These are phyloP conservation scores for Juncus effusus DNA, from an alignment of 176 grass and related monocot species.

Conservation along the genomic window DNA sequence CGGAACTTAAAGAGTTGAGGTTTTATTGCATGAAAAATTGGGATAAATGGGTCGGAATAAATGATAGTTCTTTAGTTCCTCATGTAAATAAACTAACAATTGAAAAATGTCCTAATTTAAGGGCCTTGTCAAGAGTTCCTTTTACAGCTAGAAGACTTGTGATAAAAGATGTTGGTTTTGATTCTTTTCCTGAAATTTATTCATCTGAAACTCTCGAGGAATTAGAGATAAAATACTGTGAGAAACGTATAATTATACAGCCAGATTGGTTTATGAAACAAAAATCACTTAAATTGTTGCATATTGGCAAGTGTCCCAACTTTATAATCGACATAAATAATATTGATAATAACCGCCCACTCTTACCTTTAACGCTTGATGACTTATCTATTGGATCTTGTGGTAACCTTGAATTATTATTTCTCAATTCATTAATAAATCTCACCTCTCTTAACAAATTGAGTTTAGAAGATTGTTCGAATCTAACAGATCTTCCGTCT, in stretches of 20 bases:
- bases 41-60: too few species aligned
- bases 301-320: constrained; percentile 2
- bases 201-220: not conserved
- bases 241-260: constrained; percentile 2
- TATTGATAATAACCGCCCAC: not conserved
- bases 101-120: too few species aligned
- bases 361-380: not conserved
- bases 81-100: too few species aligned
- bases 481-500: constrained; percentile 18
- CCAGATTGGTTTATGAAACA: constrained; percentile 17
- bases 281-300: constrained; percentile 9
- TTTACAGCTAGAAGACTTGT: too few species aligned
- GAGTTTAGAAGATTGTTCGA: constrained; percentile 17
- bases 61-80: too few species aligned
- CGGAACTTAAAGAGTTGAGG: too few species aligned
- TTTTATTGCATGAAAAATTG: too few species aligned
- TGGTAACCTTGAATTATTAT: constrained; percentile 8
- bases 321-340: constrained; percentile 1
- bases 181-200: constrained; percentile 20
- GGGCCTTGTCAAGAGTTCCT: too few species aligned
- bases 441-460: constrained; percentile 23
- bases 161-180: constrained; percentile 28
- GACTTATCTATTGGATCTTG: constrained; percentile 21
- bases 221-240: constrained; percentile 21
- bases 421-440: constrained; percentile 18